Evolutionary conservation across 768 basidiomycete species (phyloP).

Genomic region (Mycena crocata): DNA sequence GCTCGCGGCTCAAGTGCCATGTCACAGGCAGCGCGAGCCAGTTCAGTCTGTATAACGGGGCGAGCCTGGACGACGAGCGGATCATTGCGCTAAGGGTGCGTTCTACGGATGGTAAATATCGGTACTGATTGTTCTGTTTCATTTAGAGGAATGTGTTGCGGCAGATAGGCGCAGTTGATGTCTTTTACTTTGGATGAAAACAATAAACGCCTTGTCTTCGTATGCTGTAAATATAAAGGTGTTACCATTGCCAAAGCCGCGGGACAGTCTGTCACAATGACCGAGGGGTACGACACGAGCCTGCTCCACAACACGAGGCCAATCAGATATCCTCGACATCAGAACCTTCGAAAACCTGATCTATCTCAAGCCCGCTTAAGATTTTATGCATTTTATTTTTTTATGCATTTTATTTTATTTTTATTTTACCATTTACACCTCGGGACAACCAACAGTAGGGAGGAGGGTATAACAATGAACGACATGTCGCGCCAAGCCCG

Average conservation of each 20-base stretch:
- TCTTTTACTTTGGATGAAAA: constrained; percentile 29
- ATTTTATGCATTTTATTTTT: no score
- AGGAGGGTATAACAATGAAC: constrained; percentile 32
- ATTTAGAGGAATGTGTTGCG: constrained; percentile 4
- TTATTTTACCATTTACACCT: background rate
- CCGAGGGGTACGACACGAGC: no score
- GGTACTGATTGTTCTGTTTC: background rate
- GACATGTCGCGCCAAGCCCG: constrained; percentile 17
- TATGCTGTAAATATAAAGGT: no score
- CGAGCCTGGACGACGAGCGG: constrained; percentile 28
- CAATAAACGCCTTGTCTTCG: no score
- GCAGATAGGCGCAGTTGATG: constrained; percentile 15
- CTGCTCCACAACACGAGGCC: no score
- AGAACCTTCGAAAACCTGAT: no score
- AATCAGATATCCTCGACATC: no score
- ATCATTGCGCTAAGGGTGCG: constrained; percentile 28
- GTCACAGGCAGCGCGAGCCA: background rate
- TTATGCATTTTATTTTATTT: constrained; percentile 4
- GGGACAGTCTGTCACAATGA: no score
- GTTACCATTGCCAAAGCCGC: no score
- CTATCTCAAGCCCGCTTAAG: no score
- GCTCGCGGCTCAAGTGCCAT: constrained; percentile 13
- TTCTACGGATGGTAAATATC: background rate
- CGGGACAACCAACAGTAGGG: background rate
- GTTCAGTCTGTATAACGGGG: constrained; percentile 9